Base-by-base conservation (phyloP, 495 filamentous ascomycete genomes). In the Aspergillus avenaceus region DNA sequence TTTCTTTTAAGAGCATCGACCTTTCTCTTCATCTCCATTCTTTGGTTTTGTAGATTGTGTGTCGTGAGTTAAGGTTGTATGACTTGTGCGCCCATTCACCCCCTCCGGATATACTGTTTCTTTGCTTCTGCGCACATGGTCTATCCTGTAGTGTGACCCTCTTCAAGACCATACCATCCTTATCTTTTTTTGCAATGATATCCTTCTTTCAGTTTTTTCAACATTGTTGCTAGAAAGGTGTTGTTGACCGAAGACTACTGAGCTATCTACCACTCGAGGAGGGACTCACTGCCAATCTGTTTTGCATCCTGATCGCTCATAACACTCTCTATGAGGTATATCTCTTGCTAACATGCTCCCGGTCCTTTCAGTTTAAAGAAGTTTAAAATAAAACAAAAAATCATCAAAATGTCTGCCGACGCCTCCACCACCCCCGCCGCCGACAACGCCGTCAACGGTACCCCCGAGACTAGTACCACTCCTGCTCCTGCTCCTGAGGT, bases 381-480 rank as follows among this genome's bases (percentile, higher is more conserved):
- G 46, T 48, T 40, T 27, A 22, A 19, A 47, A 53, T 44, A 43
- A 40, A 57, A 31, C 59, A 60, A 50, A 57, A 49, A 57, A 62
- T 47, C 49, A 50, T 38, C 61, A 72, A 70, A 49, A 77, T 77
- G 73, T 76, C 73, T 65, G 70, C 72, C 50, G 73, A 76, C 52
- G 62, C 58, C 55, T 53, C 72, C 45, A 67, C 71, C 57, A 66
- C 67, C 54, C 61, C 71, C 48, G 63, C 60, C 61, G 61, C 59
- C 55, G 72, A 75, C 45, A 63, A 54, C 58, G 50, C 59, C 50
- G 65, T 63, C 67, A 73, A 67, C 65, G 68, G 63, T 58, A 52
- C 67, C 50, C 63, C 73, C 45, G 71, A 74, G 61, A 62, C 62
- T 49, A 64, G 55, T 56, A 62, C 54, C 43, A 50, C 69, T 49